A percentile compares a stretch with the other conserved stretches of the same genome.
Conservation (phyloP, 169 alveolate genomes). For the Eimeria brunetti region DNA sequence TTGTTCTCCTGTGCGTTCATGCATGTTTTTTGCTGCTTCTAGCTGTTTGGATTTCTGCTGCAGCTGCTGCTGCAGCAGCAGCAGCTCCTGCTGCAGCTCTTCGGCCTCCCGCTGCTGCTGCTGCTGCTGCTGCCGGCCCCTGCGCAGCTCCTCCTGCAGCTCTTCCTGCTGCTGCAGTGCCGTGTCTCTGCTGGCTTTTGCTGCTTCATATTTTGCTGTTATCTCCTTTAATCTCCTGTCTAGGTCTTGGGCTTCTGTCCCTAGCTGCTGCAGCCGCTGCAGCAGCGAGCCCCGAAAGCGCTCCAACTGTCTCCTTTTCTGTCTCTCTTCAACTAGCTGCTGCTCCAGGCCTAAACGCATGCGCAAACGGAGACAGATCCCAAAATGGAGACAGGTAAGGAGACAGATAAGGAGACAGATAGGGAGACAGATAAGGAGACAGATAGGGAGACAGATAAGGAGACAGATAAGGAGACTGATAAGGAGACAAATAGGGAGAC, state of each 20-base stretch:
- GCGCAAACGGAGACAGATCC: background rate
- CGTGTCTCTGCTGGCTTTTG: constrained; percentile 15
- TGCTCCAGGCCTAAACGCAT: constrained; percentile 11
- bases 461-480: no score
- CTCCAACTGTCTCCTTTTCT: constrained; percentile 22
- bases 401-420: no score
- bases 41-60: constrained; percentile 35
- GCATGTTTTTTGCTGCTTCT: constrained; percentile 4
- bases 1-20: background rate
- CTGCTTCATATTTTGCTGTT: constrained; percentile 12
- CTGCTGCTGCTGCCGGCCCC: constrained; percentile 38
- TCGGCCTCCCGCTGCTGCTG: constrained; percentile 13
- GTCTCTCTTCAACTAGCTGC: background rate
- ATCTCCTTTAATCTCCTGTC: background rate
- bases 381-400: background rate
- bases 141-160: constrained; percentile 16
- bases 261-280: constrained; percentile 17
- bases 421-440: no score
- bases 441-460: no score
- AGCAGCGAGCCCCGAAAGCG: background rate
- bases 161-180: constrained; percentile 20
- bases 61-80: constrained; percentile 37
- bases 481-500: no score
- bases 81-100: constrained; percentile 23
- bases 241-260: constrained; percentile 1